These are phyloP conservation scores for Penicillium roqueforti DNA, from an alignment of 495 filamentous ascomycete species.

Conservation along the genomic window DNA sequence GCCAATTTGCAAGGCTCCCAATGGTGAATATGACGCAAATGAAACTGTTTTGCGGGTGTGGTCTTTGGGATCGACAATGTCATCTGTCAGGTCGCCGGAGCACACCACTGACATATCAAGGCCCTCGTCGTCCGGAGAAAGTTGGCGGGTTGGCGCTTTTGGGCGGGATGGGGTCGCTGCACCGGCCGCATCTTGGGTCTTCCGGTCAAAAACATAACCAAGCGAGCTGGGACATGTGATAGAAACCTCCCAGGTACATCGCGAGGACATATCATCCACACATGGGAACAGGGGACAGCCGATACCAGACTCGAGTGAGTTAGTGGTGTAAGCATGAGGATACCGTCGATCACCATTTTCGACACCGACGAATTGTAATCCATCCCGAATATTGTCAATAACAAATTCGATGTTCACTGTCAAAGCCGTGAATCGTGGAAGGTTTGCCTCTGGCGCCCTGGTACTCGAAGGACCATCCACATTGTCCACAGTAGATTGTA, in stretches of 20 bases:
- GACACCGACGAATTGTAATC: slow-evolving; percentile 84
- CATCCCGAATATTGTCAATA: slow-evolving; percentile 71
- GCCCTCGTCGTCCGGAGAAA: slow-evolving; percentile 73
- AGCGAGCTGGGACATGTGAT: slow-evolving; percentile 81
- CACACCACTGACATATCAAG: slow-evolving; percentile 86
- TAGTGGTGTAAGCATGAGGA: slow-evolving; percentile 87
- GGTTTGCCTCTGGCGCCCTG: slow-evolving; percentile 34
- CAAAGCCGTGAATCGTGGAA: slow-evolving; percentile 54
- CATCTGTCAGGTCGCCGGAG: slow-evolving; percentile 81
- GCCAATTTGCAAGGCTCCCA: slow-evolving; percentile 81
- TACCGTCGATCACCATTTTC: slow-evolving; percentile 73
- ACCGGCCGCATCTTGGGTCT: slow-evolving; percentile 22
- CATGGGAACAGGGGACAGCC: slow-evolving; percentile 88
- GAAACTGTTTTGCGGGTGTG: slow-evolving; percentile 75
- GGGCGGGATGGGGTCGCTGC: slow-evolving; percentile 16
- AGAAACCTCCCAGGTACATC: slow-evolving; percentile 82
- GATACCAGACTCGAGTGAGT: slow-evolving; percentile 68
- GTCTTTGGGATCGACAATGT: slow-evolving; percentile 70
- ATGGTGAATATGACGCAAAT: slow-evolving; percentile 65
- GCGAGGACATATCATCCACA: slow-evolving; percentile 72
- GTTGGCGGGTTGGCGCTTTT: slow-evolving; percentile 21
- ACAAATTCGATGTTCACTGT: slow-evolving; percentile 67
- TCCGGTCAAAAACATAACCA: slow-evolving; percentile 68
- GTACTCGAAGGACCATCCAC: slow-evolving; percentile 34
- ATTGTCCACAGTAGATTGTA: slow-evolving; percentile 37